A percentile compares a stretch with the other conserved stretches of the same genome.
phyloP scores from a whole-genome alignment of 768 basidiomycete genomes.

The Pisolithus microcarpus region DNA sequence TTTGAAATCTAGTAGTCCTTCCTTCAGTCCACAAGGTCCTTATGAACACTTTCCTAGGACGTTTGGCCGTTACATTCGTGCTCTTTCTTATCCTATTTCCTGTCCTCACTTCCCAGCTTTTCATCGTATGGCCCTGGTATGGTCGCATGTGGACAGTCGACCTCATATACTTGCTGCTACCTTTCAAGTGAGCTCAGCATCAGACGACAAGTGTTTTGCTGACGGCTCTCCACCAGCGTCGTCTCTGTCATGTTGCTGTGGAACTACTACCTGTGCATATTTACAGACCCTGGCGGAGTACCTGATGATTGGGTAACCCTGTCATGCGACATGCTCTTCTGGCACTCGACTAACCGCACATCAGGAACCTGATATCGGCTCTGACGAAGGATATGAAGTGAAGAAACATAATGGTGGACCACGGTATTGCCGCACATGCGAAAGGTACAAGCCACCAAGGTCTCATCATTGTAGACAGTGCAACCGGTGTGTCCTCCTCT shows the following conservation, averaged over 20 bases:
- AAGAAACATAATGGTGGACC: constrained; percentile 82
- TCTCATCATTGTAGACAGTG: constrained; percentile 93
- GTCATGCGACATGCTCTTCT: background rate
- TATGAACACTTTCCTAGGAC: constrained; percentile 47
- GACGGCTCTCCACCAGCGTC: constrained; percentile 37
- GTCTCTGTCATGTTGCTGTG: constrained; percentile 73
- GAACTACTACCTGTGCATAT: constrained; percentile 84
- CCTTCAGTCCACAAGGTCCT: background rate
- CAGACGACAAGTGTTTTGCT: background rate
- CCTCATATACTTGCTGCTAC: constrained; percentile 66
- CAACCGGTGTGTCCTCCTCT: constrained; percentile 48
- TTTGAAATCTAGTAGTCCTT: background rate
- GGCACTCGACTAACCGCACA: constrained; percentile 4
- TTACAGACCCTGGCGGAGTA: constrained; percentile 78
- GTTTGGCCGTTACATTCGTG: constrained; percentile 61
- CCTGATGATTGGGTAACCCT: constrained; percentile 67
- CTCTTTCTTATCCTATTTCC: constrained; percentile 78
- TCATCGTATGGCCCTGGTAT: constrained; percentile 92
- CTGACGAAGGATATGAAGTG: constrained; percentile 74
- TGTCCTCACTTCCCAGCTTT: constrained; percentile 82
- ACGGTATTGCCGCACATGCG: constrained; percentile 82
- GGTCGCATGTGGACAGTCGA: constrained; percentile 66
- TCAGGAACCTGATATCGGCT: constrained; percentile 68
- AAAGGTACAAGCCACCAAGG: constrained; percentile 77
- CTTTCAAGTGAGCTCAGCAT: constrained; percentile 72